Conservation (phyloP, 192 early-diverging fungal species). For the Coemansia sp. region DNA sequence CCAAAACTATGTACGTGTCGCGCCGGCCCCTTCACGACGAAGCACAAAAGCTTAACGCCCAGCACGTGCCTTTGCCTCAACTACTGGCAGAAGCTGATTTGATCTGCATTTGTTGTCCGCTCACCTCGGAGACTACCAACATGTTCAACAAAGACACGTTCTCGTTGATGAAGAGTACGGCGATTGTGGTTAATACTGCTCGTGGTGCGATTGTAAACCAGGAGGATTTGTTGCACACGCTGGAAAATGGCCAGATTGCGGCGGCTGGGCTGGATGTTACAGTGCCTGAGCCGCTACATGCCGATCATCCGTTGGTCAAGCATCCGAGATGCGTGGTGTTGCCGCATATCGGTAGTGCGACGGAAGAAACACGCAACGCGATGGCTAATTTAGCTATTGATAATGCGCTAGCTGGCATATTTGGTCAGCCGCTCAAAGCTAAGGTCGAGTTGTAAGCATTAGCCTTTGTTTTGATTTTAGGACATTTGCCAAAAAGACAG, state of each 20-base stretch:
- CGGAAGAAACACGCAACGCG: constrained; percentile 75
- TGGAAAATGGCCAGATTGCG: constrained; percentile 58
- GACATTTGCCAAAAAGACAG: too few species aligned
- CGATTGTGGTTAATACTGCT: constrained; percentile 78
- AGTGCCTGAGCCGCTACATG: constrained; percentile 76
- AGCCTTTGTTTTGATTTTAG: too few species aligned
- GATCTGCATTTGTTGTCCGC: constrained; percentile 70
- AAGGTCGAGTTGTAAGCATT: constrained; percentile 13
- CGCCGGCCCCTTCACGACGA: constrained; percentile 53
- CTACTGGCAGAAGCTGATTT: constrained; percentile 68
- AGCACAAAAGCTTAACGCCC: constrained; percentile 50
- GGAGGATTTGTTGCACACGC: constrained; percentile 62
- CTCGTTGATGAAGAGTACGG: constrained; percentile 61
- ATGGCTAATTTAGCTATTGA: constrained; percentile 77
- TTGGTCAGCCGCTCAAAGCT: constrained; percentile 47
- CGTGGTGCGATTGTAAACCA: constrained; percentile 80
- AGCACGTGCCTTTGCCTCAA: constrained; percentile 54
- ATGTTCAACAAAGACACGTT: constrained; percentile 70
- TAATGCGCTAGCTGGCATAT: constrained; percentile 64
- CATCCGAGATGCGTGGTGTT: constrained; percentile 66
- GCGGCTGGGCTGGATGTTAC: constrained; percentile 85
- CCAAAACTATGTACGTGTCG: constrained; percentile 62
- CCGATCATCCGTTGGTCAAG: constrained; percentile 58
- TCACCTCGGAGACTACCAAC: constrained; percentile 66
- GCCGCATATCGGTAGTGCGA: constrained; percentile 86